Evolutionary conservation across 2,329 filamentous ascomycete genomes (phyloP), one percentile per base, ranked within the genome.

Genomic region (Pezicula radicicola): DNA sequence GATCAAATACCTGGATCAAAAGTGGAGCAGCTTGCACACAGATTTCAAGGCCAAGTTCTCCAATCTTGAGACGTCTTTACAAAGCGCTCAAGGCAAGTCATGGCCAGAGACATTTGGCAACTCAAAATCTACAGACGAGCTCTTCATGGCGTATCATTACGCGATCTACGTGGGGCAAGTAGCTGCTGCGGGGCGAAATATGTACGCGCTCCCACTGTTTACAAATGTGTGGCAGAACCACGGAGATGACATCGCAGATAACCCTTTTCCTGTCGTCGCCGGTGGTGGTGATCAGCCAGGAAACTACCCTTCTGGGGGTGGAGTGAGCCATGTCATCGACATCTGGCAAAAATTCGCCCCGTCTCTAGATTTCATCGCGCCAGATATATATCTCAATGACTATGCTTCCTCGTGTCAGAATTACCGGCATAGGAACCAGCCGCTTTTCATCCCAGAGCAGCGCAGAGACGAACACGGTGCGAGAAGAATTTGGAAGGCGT

Each of bases 61-160:
- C 41, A 6, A 21, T 49, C 65, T 1, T 77, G 74, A n/a, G n/a
- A n/a, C n/a, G n/a, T n/a, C n/a, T n/a, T n/a, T n/a, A n/a, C n/a
- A n/a, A n/a, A n/a, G n/a, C n/a, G n/a, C n/a, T n/a, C n/a, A n/a
- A n/a, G n/a, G n/a, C n/a, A n/a, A n/a, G n/a, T n/a, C n/a, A n/a
- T n/a, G n/a, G n/a, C n/a, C n/a, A 73, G 64, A 61, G 33, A 60
- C 69, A 2, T 74, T 75, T 54, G 74, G 73, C n/a, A 60, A 63
- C 7, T 60, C 65, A 2, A 55, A 63, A 25, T 57, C 61, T 19
- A 68, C 70, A 0, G 72, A 76, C 27, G 74, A 77, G 59, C 60
- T 76, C 10, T 77, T 77, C 66, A 77, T 77, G 75, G 72, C 74
- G 3, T 69, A 76, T 50, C 65, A 71, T 48, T 75, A 71, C 53